phyloP scores from a whole-genome alignment of 78 protist species.

The Dictyostelium firmibasis region DNA sequence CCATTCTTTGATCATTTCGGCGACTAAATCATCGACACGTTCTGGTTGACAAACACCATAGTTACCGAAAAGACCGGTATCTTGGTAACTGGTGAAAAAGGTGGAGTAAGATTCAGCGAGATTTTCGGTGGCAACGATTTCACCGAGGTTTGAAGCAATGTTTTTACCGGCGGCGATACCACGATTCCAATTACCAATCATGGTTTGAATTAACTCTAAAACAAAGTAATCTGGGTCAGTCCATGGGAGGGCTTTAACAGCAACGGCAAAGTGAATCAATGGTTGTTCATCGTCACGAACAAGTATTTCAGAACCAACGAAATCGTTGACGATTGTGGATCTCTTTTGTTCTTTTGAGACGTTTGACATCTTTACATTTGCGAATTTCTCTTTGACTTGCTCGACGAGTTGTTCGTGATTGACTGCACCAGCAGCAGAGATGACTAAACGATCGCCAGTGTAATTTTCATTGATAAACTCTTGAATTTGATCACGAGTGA shows the following conservation, averaged over 20 bases:
- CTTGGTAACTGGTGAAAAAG: constrained; percentile 95
- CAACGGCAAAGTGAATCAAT: constrained; percentile 85
- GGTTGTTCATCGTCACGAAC: constrained; percentile 85
- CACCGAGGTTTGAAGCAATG: constrained; percentile 78
- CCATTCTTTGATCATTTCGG: constrained; percentile 79
- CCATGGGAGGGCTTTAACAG: constrained; percentile 83
- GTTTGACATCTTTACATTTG: constrained; percentile 32
- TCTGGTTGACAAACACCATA: constrained; percentile 77
- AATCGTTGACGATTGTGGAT: not conserved
- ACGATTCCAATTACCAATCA: constrained; percentile 92
- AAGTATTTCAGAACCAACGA: constrained; percentile 61
- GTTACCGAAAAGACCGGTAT: constrained; percentile 97
- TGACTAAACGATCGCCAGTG: constrained; percentile 94
- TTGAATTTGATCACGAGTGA: constrained; percentile 83
- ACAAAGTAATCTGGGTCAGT: constrained; percentile 83
- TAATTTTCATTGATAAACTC: constrained; percentile 86
- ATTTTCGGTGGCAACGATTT: constrained; percentile 77
- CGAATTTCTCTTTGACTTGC: constrained; percentile 79
- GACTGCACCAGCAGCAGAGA: constrained; percentile 95
- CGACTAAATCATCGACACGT: constrained; percentile 77
- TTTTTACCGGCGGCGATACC: constrained; percentile 79
- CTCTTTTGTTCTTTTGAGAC: not conserved
- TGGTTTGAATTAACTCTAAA: constrained; percentile 82
- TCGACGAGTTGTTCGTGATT: constrained; percentile 90
- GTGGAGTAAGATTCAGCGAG: constrained; percentile 80